Evolutionary conservation across 1,139 yeast genomes (phyloP), one percentile per base, ranked within the genome.

Genomic region (Yamadazyma buinensis): DNA sequence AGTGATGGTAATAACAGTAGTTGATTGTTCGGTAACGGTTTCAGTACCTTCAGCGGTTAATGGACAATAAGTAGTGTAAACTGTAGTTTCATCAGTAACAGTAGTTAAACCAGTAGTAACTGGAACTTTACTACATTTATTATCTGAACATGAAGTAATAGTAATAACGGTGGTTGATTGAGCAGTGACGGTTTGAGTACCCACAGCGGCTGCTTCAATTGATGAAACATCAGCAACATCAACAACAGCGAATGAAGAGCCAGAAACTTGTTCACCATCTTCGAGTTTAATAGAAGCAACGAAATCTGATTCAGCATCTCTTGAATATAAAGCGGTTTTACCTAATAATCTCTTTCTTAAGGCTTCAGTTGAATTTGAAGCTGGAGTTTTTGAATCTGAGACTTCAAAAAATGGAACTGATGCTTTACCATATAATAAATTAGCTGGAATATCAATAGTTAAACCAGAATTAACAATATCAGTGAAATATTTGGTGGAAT

Each of bases 81-180:
- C 46, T 34, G 68, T 59, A 36, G 54, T 61, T 28, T 44, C 46
- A 30, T 47, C 46, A 26, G 59, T 49, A 23, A 53, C 54, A 28
- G 43, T 41, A 23, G 40, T 40, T 15, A 34, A 28, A 27, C 43
- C 33, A 17, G 21, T 19, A 34, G 61, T 55, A 37, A 62, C 66
- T 34, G 67, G 52, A 37, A 56, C 48, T 29, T 61, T 52, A 26
- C 55, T 47, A 59, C 81, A 75, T 35, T 70, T 61, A 41, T 77
- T 72, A 32, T 41, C 36, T 29, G 40, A 38, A 26, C 43, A 40
- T 24, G 41, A 33, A 34, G 39, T 34, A 59, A 73, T 61, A 52
- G 80, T 51, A 11, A 44, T 26, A 34, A 52, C 51, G 36, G 64
- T 54, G 40, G 61, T 51, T 24, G 41, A 26, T 26, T 42, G 34